Base-by-base conservation (phyloP, 768 basidiomycete genomes). In the Mycena vulgaris region DNA sequence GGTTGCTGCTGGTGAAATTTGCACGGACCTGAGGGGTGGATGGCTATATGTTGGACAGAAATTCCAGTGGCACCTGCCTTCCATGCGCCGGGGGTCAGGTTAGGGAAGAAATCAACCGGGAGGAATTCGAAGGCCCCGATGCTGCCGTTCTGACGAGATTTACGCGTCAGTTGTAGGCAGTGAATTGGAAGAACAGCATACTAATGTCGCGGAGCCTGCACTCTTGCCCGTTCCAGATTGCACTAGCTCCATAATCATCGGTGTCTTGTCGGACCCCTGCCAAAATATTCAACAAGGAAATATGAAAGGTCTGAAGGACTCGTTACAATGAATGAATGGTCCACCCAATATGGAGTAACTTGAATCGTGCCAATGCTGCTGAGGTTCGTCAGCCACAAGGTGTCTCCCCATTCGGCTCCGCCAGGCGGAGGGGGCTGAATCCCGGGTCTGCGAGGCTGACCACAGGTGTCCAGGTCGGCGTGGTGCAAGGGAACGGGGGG, bases 221-320 rank as follows among this genome's bases (percentile, higher is more conserved):
- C 47, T 55, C 28, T 68, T 33, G 19, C 33, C 21, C 4, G 49
- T 52, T 2, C 17, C 42, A 5, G 49, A 52, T 8, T 61, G 21
- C n/a, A 68, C 59, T 21, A 68, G 30, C 58, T 68, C 58, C 49
- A 61, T 40, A 1, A 58, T 67, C 66, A 59, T 66, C 6, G 16
- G 10, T 2, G 42, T 11, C 31, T 13, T 39, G 28, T 53, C 55
- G 13, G 11, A 39, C 52, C 53, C 2, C 5, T 11, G 10, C 37
- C 16, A 28, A 9, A 31, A 48, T 7, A 21, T 56, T 21, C 33
- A n/a, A 19, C 30, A 52, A 25, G 47, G 28, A 4, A 16, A 5
- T 23, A 27, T 8, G 48, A 33, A 39, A 39, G 14, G 3, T 16
- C 45, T 8, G 28, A 5, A 5, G 25, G 23, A 53, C 35, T 21